These are phyloP conservation scores for Ascosphaera apis DNA, from an alignment of 2,329 filamentous ascomycete species.

Conservation along the genomic window DNA sequence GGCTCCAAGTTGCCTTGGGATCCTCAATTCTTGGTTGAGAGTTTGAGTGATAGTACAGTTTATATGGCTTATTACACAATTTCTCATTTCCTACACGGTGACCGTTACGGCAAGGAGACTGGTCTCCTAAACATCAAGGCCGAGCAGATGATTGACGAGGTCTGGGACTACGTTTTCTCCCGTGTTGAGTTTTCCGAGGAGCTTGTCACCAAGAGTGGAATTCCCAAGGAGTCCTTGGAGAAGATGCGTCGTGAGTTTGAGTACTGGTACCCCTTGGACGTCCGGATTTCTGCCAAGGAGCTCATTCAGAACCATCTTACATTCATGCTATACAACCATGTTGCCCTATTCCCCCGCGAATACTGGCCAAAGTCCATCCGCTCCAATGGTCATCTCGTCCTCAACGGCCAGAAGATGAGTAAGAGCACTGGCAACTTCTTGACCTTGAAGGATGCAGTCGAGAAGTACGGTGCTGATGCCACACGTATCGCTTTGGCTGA, in stretches of 20 bases:
- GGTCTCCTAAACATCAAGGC: constrained; percentile 47
- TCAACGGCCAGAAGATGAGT: constrained; percentile 97
- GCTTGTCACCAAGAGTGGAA: constrained; percentile 40
- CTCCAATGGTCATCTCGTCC: constrained; percentile 74
- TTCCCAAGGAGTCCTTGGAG: constrained; percentile 49
- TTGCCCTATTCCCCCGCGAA: constrained; percentile 66
- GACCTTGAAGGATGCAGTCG: constrained; percentile 61
- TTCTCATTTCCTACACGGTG: constrained; percentile 46
- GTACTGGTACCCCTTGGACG: constrained; percentile 89
- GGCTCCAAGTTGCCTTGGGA: constrained; percentile 95
- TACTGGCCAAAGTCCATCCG: constrained; percentile 78
- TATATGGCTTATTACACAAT: constrained; percentile 48
- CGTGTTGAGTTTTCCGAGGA: constrained; percentile 47
- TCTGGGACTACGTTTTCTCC: constrained; percentile 91
- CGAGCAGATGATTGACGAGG: constrained; percentile 80
- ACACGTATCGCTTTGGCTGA: constrained; percentile 80
- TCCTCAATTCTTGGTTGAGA: constrained; percentile 70
- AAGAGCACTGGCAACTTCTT: constrained; percentile 97
- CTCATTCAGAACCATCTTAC: constrained; percentile 84
- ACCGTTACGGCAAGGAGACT: constrained; percentile 57
- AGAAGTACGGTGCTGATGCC: constrained; percentile 89
- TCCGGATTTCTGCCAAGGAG: constrained; percentile 78
- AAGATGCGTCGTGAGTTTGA: constrained; percentile 77
- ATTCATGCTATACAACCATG: constrained; percentile 84
- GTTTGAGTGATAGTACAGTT: constrained; percentile 72